These are phyloP conservation scores for Pichia insulana DNA, from an alignment of 805 yeast genomes.

Conservation along the genomic window DNA sequence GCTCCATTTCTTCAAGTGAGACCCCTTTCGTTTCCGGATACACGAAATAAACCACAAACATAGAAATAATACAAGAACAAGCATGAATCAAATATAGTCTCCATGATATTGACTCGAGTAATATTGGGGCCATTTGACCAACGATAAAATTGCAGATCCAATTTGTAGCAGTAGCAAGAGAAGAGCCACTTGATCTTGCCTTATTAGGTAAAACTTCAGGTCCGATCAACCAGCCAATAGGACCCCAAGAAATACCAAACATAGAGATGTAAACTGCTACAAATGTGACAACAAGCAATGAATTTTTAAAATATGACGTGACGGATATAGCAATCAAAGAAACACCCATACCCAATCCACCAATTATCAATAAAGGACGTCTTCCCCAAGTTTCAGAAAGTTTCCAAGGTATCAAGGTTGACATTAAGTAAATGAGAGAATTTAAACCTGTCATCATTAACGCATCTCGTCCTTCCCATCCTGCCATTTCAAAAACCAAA, in stretches of 20 bases:
- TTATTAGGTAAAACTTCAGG: conserved; percentile 81
- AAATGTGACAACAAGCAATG: conserved; percentile 49
- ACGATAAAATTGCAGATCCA: conserved; percentile 91
- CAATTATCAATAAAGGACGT: conserved; percentile 70
- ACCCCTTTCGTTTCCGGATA: conserved; percentile 92
- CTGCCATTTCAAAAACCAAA: conserved; percentile 87
- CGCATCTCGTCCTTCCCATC: conserved; percentile 86
- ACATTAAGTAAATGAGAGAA: conserved; percentile 41
- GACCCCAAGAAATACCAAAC: conserved; percentile 92
- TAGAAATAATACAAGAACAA: conserved; percentile 62
- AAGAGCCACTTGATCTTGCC: conserved; percentile 84
- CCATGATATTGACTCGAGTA: conserved; percentile 73
- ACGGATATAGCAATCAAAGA: conserved; percentile 59
- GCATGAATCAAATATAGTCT: conserved; percentile 77
- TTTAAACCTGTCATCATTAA: conserved; percentile 85
- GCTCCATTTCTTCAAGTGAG: conserved; percentile 84
- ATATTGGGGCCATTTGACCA: conserved; percentile 84
- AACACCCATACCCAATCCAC: conserved; percentile 72
- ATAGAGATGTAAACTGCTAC: conserved; percentile 76
- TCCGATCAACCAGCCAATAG: conserved; percentile 76
- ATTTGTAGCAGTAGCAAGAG: conserved; percentile 82
- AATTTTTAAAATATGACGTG: conserved; percentile 54
- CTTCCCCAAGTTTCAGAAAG: conserved; percentile 89
- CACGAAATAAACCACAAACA: conserved; percentile 57
- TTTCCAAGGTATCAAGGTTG: conserved; percentile 87